Percentiles rank a stretch among this genome's conserved stretches.
Evolutionary conservation across 2,329 filamentous ascomycete genomes (phyloP).

Genomic region (Fusarium concolor): DNA sequence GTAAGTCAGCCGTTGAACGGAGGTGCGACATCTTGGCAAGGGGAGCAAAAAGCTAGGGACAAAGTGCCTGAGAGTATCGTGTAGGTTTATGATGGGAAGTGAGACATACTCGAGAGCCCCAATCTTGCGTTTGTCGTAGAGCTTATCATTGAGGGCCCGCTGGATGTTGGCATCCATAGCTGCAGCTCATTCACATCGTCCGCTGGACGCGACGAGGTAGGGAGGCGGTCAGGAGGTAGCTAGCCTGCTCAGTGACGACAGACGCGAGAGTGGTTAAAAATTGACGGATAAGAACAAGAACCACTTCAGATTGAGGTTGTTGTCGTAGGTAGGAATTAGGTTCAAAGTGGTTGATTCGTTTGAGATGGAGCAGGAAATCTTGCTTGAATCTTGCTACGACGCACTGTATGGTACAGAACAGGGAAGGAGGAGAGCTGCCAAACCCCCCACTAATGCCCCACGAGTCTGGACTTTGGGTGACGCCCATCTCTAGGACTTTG

Average conservation of each 20-base stretch:
- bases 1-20: constrained; percentile 8
- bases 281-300: constrained; percentile 3
- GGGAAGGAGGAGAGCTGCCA: constrained; percentile 31
- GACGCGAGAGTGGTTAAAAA: neutral
- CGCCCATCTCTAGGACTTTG: constrained; percentile 23
- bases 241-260: neutral
- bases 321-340: constrained; percentile 33
- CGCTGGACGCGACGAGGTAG: constrained; percentile 31
- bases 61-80: neutral
- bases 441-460: constrained; percentile 35
- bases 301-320: constrained; percentile 9
- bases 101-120: constrained; percentile 89
- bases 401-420: constrained; percentile 31
- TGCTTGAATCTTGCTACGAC: constrained; percentile 5
- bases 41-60: neutral
- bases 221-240: neutral
- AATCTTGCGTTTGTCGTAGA: constrained; percentile 97
- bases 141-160: constrained; percentile 94
- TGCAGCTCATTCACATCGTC: constrained; percentile 42
- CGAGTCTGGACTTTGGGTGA: constrained; percentile 22
- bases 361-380: constrained; percentile 31
- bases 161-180: constrained; percentile 90
- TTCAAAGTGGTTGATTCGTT: constrained; percentile 37
- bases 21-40: neutral
- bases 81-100: constrained; percentile 12